Conservation (phyloP, 495 filamentous ascomycete species). For the Achaetomiella virescens region DNA sequence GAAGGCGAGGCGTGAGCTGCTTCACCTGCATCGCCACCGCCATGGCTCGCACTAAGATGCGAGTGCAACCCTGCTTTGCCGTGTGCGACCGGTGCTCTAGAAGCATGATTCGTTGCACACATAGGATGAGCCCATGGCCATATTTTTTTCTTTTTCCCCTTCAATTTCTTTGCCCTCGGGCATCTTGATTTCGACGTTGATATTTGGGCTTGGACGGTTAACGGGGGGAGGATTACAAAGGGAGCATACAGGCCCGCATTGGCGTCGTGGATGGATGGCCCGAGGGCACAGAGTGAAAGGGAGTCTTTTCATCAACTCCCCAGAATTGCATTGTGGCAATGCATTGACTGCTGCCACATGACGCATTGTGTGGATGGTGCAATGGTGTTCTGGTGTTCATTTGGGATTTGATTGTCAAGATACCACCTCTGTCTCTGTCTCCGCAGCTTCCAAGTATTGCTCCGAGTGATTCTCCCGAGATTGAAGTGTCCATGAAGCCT, state of each 20-base stretch:
- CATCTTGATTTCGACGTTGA: conserved; percentile 12
- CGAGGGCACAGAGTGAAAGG: not conserved
- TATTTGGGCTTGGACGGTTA: conserved; percentile 5
- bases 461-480: not conserved
- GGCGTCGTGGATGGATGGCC: conserved; percentile 5
- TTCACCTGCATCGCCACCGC: conserved; percentile 21
- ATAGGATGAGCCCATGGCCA: conserved; percentile 2
- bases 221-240: not conserved
- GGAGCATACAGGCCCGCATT: not conserved
- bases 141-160: conserved; percentile 2
- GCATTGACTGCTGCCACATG: conserved; percentile 11
- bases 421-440: not conserved
- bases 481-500: no score
- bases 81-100: not conserved
- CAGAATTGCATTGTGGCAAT: conserved; percentile 4
- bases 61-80: conserved; percentile 1
- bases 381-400: conserved; percentile 9
- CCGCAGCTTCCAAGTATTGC: not conserved
- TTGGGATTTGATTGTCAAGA: conserved; percentile 5
- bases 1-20: conserved; percentile 21
- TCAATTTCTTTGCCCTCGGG: conserved; percentile 3
- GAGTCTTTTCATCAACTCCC: not conserved
- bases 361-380: conserved; percentile 1
- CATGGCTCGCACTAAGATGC: conserved; percentile 12
- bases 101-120: conserved; percentile 11